Percentiles rank a stretch among this genome's conserved stretches.
phyloP scores from a whole-genome alignment of 345 rosid species.

The Hypericum androsaemum region DNA sequence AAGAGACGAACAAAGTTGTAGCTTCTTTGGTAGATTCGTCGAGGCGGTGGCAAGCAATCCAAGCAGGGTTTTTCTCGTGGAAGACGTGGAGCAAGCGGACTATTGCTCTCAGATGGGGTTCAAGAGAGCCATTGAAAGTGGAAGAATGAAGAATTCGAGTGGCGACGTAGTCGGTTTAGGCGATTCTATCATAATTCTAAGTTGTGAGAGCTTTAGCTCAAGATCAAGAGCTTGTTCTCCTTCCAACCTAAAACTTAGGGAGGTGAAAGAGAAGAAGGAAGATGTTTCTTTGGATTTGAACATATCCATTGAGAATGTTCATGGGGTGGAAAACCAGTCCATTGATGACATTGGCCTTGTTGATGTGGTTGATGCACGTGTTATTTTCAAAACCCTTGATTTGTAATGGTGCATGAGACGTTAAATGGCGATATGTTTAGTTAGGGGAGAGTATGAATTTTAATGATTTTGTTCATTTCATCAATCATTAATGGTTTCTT shows the following conservation, averaged over 20 bases:
- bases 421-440: not conserved
- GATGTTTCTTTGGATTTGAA: slow-evolving; percentile 61
- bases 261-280: slow-evolving; percentile 13
- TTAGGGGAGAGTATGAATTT: not conserved
- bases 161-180: slow-evolving; percentile 41
- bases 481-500: too few relatives aligned
- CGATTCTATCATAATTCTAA: slow-evolving; percentile 71
- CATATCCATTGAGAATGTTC: slow-evolving; percentile 46
- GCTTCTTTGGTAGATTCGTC: too few relatives aligned
- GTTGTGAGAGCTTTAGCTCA: slow-evolving; percentile 61
- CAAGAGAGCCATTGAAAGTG: slow-evolving; percentile 64
- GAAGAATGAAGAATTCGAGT: slow-evolving; percentile 30
- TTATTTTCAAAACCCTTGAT: slow-evolving; percentile 41
- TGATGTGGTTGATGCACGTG: slow-evolving; percentile 55
- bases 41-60: slow-evolving; percentile 13
- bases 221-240: slow-evolving; percentile 72
- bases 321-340: slow-evolving; percentile 25
- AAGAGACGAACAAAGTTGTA: slow-evolving; percentile 11
- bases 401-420: slow-evolving; percentile 4
- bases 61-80: slow-evolving; percentile 62
- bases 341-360: slow-evolving; percentile 58
- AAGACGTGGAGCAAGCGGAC: slow-evolving; percentile 72
- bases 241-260: slow-evolving; percentile 19
- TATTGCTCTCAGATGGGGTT: slow-evolving; percentile 49
- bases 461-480: too few relatives aligned